phyloP scores from a whole-genome alignment of 2,329 filamentous ascomycete species.

The Alternaria sp. region DNA sequence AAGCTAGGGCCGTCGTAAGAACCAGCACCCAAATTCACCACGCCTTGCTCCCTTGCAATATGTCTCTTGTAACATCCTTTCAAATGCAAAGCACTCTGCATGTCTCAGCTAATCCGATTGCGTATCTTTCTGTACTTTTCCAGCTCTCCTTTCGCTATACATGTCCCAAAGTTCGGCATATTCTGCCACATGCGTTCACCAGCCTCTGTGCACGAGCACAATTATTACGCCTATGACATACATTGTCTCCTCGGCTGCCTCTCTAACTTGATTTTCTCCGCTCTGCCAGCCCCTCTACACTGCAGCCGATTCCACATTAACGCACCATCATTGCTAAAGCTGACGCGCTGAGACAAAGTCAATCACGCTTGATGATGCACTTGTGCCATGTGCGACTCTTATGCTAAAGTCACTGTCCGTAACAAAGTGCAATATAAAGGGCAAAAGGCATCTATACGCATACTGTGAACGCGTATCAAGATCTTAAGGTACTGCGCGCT shows the following conservation, averaged over 20 bases:
- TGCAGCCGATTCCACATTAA: constrained; percentile 36
- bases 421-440: not conserved
- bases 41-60: constrained; percentile 25
- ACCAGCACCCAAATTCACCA: constrained; percentile 31
- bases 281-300: constrained; percentile 48
- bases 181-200: constrained; percentile 28
- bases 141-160: constrained; percentile 2
- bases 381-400: constrained; percentile 16
- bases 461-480: not conserved
- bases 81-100: constrained; percentile 5
- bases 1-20: constrained; percentile 36
- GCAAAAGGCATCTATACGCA: not conserved
- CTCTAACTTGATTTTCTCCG: constrained; percentile 39
- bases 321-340: constrained; percentile 34
- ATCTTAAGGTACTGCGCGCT: not conserved
- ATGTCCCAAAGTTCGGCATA: constrained; percentile 13
- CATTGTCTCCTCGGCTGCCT: constrained; percentile 41
- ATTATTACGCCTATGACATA: constrained; percentile 34
- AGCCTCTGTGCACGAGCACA: constrained; percentile 43
- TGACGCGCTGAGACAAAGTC: constrained; percentile 29
- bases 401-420: not conserved
- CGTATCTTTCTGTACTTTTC: not conserved
- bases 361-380: constrained; percentile 22
- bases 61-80: constrained; percentile 9
- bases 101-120: constrained; percentile 6